Evolutionary conservation across 257 asterid genomes (phyloP).

Genomic region (Sherardia arvensis): DNA sequence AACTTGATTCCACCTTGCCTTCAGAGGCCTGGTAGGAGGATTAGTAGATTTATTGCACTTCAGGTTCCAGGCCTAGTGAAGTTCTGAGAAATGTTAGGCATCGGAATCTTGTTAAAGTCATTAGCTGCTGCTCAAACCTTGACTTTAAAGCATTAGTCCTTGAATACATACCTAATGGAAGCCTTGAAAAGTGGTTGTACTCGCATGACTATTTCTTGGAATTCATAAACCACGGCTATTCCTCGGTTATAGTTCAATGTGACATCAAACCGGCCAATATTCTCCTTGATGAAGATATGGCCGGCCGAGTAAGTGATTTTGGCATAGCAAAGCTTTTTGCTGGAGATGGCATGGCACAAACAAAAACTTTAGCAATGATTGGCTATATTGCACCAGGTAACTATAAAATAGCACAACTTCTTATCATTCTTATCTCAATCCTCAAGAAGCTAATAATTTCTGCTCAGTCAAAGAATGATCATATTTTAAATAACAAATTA

Average conservation of each 20-base stretch:
- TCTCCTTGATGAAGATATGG: neutral
- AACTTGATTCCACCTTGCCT: neutral
- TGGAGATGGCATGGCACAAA: neutral
- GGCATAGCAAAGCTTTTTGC: neutral
- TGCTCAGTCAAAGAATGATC: too few species aligned
- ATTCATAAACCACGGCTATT: neutral
- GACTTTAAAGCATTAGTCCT: constrained; percentile 1
- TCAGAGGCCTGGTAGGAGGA: neutral
- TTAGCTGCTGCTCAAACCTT: neutral
- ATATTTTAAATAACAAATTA: too few species aligned
- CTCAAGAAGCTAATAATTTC: too few species aligned
- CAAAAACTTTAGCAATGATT: constrained; percentile 2
- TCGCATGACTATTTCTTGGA: constrained; percentile 1
- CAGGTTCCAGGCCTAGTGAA: too few species aligned
- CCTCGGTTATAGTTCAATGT: neutral
- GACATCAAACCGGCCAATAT: neutral
- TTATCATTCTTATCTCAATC: too few species aligned
- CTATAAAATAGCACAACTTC: too few species aligned
- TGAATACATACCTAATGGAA: constrained; percentile 4
- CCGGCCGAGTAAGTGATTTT: neutral
- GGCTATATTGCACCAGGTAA: constrained; percentile 4
- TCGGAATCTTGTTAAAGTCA: neutral
- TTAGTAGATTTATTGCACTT: too few species aligned
- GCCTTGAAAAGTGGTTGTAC: constrained; percentile 4
- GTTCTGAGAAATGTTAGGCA: neutral